A percentile compares a stretch with the other conserved stretches of the same genome.
phyloP scores from a whole-genome alignment of 1,284 basidiomycete genomes.

The Ceratobasidium sp. region DNA sequence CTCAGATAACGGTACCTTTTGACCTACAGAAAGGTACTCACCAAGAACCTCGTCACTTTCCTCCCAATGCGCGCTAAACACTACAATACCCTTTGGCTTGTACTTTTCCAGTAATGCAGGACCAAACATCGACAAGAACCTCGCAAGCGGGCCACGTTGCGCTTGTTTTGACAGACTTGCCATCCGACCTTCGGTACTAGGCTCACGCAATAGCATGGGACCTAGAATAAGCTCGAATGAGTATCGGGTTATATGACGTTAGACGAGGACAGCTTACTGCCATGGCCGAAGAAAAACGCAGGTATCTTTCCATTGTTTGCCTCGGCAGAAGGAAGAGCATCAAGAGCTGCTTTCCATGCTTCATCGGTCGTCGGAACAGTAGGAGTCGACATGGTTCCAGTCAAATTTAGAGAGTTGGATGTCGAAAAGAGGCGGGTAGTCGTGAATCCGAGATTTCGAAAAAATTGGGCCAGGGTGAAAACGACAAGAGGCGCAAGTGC shows the following conservation, averaged over 20 bases:
- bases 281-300: slow-evolving; percentile 78
- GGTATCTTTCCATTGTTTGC: slow-evolving; percentile 61
- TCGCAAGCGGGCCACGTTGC: slow-evolving; percentile 61
- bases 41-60: slow-evolving; percentile 63
- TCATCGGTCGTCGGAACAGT: slow-evolving; percentile 6
- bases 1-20: not conserved
- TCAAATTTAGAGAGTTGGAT: not conserved
- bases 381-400: not conserved
- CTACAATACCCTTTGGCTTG: slow-evolving; percentile 73
- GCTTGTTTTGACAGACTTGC: slow-evolving; percentile 53
- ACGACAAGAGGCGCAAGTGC: not conserved
- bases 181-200: slow-evolving; percentile 2
- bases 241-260: too few relatives aligned
- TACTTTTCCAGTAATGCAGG: slow-evolving; percentile 71
- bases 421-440: slow-evolving; percentile 1
- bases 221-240: slow-evolving; percentile 11
- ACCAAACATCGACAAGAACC: slow-evolving; percentile 73
- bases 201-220: slow-evolving; percentile 19
- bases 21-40: slow-evolving; percentile 46
- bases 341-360: slow-evolving; percentile 65
- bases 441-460: not conserved
- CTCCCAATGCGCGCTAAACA: slow-evolving; percentile 85
- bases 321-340: slow-evolving; percentile 64
- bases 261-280: too few relatives aligned
- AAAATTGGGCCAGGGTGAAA: slow-evolving; percentile 15